Base-by-base conservation (phyloP, 495 filamentous ascomycete species). In the Podospora comata region DNA sequence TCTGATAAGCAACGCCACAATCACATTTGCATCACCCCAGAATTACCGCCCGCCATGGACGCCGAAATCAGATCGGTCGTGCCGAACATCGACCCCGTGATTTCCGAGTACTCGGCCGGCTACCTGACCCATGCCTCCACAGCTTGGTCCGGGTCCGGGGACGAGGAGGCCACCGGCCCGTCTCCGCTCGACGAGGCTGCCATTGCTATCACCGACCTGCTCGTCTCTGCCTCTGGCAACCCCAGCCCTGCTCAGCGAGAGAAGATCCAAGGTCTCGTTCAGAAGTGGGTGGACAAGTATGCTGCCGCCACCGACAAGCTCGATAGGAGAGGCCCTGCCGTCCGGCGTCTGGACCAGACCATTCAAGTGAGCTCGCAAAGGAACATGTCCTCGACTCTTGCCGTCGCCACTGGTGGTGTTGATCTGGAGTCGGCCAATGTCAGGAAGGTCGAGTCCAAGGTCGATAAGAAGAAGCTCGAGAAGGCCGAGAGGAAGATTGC, bases 381-480 rank as follows among this genome's bases (percentile, higher is more conserved):
- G 69, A 97, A 96, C 76, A 92, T 98, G 75, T 99, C 95, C 20
- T 96, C 95, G 3, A 99, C 95, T 0, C 78, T 98, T 72, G 94
- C 92, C 15, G 87, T 99, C 27, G 88, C 93, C 23, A 91, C 90
- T 64, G 91, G 88, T 20, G 87, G 83, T 62, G 93, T 98, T 34
- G 95, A 99, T 76, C 84, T 99, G 58, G 95, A 99, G 77, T 95
- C 95, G 53, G 93, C 93, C 70, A 94, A 93, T 72, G 81, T 86
- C 20, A 85, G 94, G 64, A 98, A 98, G 83, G 90, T 99, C 27
- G 95, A 99, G 81, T 97, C 94, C 67, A 90, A 93, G 72, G 95
- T 99, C 62, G 96, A 99, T 80, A 88, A 89, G 78, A 99, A 98
- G 89, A 99, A 99, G 85, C 90, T 99, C 1, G 95, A 99, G 80